These are phyloP conservation scores for Ilex paraguariensis DNA, from an alignment of 305 asterid species.

Conservation along the genomic window DNA sequence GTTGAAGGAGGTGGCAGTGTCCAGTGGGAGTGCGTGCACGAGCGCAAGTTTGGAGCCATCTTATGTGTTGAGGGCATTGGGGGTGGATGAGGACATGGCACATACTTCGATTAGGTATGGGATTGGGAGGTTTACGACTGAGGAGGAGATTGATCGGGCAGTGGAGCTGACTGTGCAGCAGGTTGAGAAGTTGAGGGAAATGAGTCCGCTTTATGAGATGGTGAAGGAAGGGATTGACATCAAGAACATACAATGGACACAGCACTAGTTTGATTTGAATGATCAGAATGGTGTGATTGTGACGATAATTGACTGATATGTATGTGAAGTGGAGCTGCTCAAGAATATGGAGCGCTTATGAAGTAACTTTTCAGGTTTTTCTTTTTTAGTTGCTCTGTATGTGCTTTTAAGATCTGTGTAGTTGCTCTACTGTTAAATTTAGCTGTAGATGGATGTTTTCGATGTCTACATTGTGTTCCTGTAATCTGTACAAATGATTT, in stretches of 20 bases:
- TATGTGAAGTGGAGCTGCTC: conserved; percentile 11
- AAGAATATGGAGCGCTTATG: conserved; percentile 4
- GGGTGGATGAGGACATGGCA: conserved; percentile 99
- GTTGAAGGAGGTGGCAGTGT: conserved; percentile 93
- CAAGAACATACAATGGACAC: conserved; percentile 87
- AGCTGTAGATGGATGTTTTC: conserved; percentile 17
- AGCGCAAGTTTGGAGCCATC: conserved; percentile 98
- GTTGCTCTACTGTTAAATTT: conserved; percentile 13
- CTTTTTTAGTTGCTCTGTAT: conserved; percentile 15
- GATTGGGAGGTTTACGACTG: conserved; percentile 92
- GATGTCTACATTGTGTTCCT: conserved; percentile 8
- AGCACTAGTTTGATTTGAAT: conserved; percentile 38
- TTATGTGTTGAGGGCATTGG: conserved; percentile 89
- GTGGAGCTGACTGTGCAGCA: conserved; percentile 81
- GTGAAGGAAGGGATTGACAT: conserved; percentile 86
- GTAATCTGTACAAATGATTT: background rate
- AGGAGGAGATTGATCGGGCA: conserved; percentile 79
- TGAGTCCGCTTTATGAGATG: conserved; percentile 98
- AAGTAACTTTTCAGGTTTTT: conserved; percentile 12
- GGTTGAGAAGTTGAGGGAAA: conserved; percentile 89
- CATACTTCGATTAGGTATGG: conserved; percentile 95
- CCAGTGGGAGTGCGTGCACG: conserved; percentile 96
- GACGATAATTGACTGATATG: conserved; percentile 2
- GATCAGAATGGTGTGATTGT: conserved; percentile 10
- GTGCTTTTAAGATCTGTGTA: conserved; percentile 15